A percentile compares a stretch with the other conserved stretches of the same genome.
These are phyloP conservation scores for Fusarium tuaranense DNA, from an alignment of 2,329 filamentous ascomycete genomes.

Conservation along the genomic window DNA sequence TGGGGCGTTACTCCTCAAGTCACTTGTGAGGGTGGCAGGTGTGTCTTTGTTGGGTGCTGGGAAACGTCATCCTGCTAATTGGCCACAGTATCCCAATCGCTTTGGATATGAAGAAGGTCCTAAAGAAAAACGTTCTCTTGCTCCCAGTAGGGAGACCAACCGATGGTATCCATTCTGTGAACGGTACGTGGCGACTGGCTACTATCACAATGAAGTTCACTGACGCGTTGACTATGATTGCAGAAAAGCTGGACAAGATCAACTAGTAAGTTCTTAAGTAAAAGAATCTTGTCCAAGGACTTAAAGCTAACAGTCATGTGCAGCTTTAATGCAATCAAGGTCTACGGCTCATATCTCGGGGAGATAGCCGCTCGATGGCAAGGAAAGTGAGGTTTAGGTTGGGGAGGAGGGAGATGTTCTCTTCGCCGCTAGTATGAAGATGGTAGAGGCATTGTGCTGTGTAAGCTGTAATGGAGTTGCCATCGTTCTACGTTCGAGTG, in stretches of 20 bases:
- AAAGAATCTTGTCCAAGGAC: accelerated
- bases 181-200: background rate
- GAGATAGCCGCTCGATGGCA: background rate
- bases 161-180: background rate
- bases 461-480: background rate
- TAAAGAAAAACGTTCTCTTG: background rate
- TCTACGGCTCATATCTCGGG: background rate
- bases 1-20: background rate
- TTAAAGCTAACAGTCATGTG: background rate
- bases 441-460: background rate
- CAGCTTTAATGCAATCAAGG: background rate
- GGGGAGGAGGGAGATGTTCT: background rate
- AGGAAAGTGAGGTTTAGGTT: background rate
- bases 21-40: background rate
- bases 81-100: background rate
- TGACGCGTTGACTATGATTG: background rate
- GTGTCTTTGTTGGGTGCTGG: background rate
- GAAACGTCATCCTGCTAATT: background rate
- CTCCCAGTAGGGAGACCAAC: background rate
- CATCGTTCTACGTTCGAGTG: background rate
- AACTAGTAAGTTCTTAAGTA: background rate
- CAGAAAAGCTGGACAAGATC: background rate
- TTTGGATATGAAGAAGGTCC: background rate
- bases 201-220: background rate
- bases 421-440: background rate